Base-by-base conservation (phyloP, 331 rosid genomes). In the Malus hybrid region DNA sequence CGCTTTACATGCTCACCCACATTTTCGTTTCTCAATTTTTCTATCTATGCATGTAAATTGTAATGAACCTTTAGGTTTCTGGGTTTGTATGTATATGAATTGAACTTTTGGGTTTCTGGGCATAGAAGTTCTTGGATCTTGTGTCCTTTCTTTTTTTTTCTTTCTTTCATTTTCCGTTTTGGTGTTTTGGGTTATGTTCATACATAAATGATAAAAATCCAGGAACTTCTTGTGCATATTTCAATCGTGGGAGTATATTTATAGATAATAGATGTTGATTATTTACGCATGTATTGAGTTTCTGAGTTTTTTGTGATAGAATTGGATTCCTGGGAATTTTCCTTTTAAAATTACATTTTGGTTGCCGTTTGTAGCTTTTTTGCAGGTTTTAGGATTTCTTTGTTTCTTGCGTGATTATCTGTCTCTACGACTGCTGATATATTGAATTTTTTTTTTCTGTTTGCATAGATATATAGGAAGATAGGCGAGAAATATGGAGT, bases 401-500 rank as follows among this genome's bases (percentile, higher is more conserved):
- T 60, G 5, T 16, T 46, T 8, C 24, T 39, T 60, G 24, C 34
- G 19, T 32, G 20, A 22, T 73, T 33, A 12, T 18, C 28, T 14
- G 19, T 34, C 20, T 5, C 3, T 28, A 36, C 13, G 42, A 12
- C 7, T 66, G 16, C 20, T 13, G 14, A 46, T n/a, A 11, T 39
- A 20, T 13, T 30, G 26, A 30, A 24, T 7, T 12, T 56, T 61
- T 34, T 12, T 15, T 71, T 48, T 79, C 10, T 73, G 65, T 26
- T 74, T 55, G 50, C 68, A 18, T 70, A 94, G 99, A 88, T 94
- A 72, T 94, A 94, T 70, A 92, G 87, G 75, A 30, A 80, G 60
- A 88, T 94, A 55, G 99, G 98, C 57, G 96, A 92, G 88, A 94
- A 87, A 75, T 94, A 94, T 85, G 99, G 99, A 0, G 97, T 94